Percentiles rank a stretch among this genome's conserved stretches.
These are phyloP conservation scores for Lactarius deliciosus DNA, from an alignment of 768 basidiomycete species.

Conservation along the genomic window DNA sequence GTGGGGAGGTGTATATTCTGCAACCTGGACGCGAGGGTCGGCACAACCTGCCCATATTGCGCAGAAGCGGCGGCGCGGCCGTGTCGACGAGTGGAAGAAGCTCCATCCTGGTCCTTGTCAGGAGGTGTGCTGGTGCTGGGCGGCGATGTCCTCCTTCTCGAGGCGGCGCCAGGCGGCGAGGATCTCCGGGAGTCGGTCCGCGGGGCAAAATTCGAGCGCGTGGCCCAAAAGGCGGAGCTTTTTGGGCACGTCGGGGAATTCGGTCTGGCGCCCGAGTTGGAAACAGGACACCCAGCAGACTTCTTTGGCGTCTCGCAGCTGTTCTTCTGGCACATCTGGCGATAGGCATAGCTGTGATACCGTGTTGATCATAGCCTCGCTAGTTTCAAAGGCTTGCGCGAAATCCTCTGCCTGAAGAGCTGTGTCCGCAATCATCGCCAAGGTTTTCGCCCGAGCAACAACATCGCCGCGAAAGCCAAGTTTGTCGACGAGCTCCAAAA, in stretches of 20 bases:
- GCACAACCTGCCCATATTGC: slow-evolving; percentile 4
- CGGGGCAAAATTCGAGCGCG: slow-evolving; percentile 83
- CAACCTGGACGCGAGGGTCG: slow-evolving; percentile 59
- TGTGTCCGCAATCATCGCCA: slow-evolving; percentile 89
- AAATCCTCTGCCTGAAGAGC: slow-evolving; percentile 85
- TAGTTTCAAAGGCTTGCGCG: slow-evolving; percentile 65
- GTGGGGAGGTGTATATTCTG: slow-evolving; percentile 68
- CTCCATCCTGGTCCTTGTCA: slow-evolving; percentile 39
- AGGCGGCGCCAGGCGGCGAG: slow-evolving; percentile 73
- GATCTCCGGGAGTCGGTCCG: slow-evolving; percentile 76
- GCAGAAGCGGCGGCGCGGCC: slow-evolving; percentile 28
- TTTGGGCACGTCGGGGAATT: slow-evolving; percentile 64
- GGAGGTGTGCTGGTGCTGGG: slow-evolving; percentile 36
- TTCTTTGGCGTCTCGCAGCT: slow-evolving; percentile 61
- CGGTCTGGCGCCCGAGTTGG: slow-evolving; percentile 80
- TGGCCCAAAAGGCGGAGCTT: slow-evolving; percentile 73
- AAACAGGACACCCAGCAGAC: slow-evolving; percentile 91
- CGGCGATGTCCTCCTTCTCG: slow-evolving; percentile 61
- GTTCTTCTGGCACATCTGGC: slow-evolving; percentile 36
- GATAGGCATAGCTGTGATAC: slow-evolving; percentile 50
- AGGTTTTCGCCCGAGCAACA: slow-evolving; percentile 75
- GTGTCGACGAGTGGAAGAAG: slow-evolving; percentile 22
- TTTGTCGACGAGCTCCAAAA: slow-evolving; percentile 87
- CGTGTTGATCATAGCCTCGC: slow-evolving; percentile 65
- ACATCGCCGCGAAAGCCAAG: slow-evolving; percentile 74